Base-by-base conservation (phyloP, 1,139 yeast species). In the Kluyveromyces sp. region DNA sequence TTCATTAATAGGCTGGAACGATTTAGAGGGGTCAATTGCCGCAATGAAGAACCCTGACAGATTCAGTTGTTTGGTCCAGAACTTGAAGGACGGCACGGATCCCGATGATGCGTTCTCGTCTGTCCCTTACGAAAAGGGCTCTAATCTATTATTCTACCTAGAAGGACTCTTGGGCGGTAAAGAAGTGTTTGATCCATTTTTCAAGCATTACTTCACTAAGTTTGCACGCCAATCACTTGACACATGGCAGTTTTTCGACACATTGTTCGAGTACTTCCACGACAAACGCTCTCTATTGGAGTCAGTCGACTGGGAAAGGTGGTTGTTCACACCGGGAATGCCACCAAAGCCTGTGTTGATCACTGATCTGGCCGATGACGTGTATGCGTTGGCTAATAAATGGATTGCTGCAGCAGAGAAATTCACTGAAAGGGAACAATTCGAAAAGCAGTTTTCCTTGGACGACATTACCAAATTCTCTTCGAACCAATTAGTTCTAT, bases 81-180 rank as follows among this genome's bases (percentile, higher is more conserved):
- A 83, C 61, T 71, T 86, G 54, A 72, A 80, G 56, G 77, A 74
- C 54, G 75, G 74, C 42, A 61, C 68, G 26, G 95, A 86, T 61
- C 96, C 96, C 13, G 96, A 88, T 64, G 95, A 86, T 55, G 81
- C 94, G 0, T 88, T 86, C 64, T 80, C 89, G 31, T 73, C 83
- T 4, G 95, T 86, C 35, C 96, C 96, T 1, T 88, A 88, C 64
- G 96, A 87, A 62, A 87, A 86, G 66, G 96, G 96, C 3, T 83
- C 82, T 58, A 85, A 83, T 56, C 73, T 88, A 57, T 70, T 88
- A 50, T 85, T 78, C 66, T 76, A 77, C 54, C 70, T 88, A 44
- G 96, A 88, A 64, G 73, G 70, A 43, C 66, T 73, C 15, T 60
- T 83, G 15, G 87, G 92, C 38, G 86, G 85, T 25, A 45, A 52